Evolutionary conservation across 179 eudicot genomes (phyloP), one percentile per base, ranked within the genome.

Genomic region (Beta corolliflora): DNA sequence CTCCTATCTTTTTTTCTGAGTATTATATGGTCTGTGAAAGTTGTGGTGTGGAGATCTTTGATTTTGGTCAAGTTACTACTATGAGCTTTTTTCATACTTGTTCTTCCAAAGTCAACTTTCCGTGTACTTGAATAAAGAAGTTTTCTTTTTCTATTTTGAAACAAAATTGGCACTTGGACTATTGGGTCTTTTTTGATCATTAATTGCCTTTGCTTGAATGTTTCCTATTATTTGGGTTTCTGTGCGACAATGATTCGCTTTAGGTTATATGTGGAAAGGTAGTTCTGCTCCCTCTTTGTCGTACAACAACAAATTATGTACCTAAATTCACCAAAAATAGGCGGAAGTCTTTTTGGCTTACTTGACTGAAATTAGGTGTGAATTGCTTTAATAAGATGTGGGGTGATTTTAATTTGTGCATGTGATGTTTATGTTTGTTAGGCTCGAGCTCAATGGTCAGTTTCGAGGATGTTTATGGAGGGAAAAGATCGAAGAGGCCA

Each of bases 401-500:
- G 41, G 5, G 48, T 15, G 50, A 18, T 79, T 66, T 44, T 4
- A 31, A 46, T 3, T 10, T 16, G 2, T 54, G 3, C 3, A n/a
- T 63, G 46, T 53, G 41, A 12, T 64, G 68, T 54, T 58, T 25
- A 13, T 81, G 46, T 78, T 18, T 77, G 9, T 71, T 85, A 94
- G 98, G 92, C 82, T 88, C 95, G 23, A 86, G 94, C 60, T 87
- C 95, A 53, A 91, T 95, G 93, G 89, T 95, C 59, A 93, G 92
- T 80, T 94, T 94, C 81, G 90, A 88, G 77, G 93, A 88, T 89
- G 87, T 83, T 46, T 84, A 75, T 77, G 88, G 87, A 50, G 83
- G 88, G 16, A 91, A 90, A 45, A 82, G 88, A 75, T 65, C 89
- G 9, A 86, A 88, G n/a, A 89, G 87, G 66, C 77, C 91, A 3